These are phyloP conservation scores for Verticillium zaregamsianum DNA, from an alignment of 2,329 filamentous ascomycete species.

Conservation along the genomic window DNA sequence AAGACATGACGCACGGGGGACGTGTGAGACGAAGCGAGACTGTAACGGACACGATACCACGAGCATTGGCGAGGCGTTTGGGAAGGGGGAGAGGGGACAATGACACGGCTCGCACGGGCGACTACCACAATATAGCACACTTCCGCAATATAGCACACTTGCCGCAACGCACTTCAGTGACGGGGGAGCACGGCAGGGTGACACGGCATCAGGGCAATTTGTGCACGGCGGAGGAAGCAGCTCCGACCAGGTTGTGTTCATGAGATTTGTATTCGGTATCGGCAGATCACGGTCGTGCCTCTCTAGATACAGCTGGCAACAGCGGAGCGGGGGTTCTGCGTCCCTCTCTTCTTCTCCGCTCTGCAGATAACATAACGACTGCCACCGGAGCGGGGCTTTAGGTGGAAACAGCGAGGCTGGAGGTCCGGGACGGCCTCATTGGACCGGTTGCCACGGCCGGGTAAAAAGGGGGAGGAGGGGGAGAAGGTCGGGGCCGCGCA, in stretches of 20 bases:
- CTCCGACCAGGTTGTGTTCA: background rate
- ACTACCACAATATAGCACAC: background rate
- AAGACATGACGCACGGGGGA: conserved; percentile 8
- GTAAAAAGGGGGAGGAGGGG: background rate
- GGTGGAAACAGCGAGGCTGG: background rate
- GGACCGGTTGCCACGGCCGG: background rate
- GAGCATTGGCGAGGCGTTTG: conserved; percentile 2
- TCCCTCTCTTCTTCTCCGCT: background rate
- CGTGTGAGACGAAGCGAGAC: background rate
- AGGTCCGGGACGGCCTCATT: background rate
- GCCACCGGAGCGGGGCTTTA: background rate
- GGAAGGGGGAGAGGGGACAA: background rate
- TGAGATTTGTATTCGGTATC: background rate
- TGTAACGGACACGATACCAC: background rate
- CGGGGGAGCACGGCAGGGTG: background rate
- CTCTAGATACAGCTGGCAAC: background rate
- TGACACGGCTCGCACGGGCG: background rate
- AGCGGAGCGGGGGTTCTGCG: background rate
- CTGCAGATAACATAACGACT: background rate
- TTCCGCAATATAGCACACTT: background rate
- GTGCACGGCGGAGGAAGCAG: background rate
- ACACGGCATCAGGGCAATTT: background rate
- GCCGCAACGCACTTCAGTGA: no score
- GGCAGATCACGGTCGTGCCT: background rate
- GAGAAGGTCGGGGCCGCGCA: background rate